phyloP scores from a whole-genome alignment of 1,139 yeast species.

The Saccharomyces hybrid region DNA sequence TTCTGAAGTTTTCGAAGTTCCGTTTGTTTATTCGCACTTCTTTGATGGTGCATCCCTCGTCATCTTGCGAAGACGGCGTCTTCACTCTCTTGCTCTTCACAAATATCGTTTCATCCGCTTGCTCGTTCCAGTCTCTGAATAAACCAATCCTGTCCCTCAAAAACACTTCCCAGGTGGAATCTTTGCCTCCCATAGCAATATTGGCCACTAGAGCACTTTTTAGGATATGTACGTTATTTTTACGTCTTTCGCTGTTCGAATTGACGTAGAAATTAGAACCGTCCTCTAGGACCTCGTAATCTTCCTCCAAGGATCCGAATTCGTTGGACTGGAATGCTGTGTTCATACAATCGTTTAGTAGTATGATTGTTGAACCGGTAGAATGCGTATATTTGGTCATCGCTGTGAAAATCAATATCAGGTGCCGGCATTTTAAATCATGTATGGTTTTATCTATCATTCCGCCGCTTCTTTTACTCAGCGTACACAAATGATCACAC shows the following conservation, averaged over 20 bases:
- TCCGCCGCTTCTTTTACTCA: slow-evolving; percentile 7
- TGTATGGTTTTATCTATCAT: slow-evolving; percentile 13
- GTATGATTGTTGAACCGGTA: slow-evolving; percentile 17
- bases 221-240: slow-evolving; percentile 16
- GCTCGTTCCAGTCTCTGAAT: slow-evolving; percentile 25
- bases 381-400: slow-evolving; percentile 26
- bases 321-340: slow-evolving; percentile 23
- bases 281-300: slow-evolving; percentile 14
- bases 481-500: slow-evolving; percentile 20
- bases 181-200: slow-evolving; percentile 28
- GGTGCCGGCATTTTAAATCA: slow-evolving; percentile 23
- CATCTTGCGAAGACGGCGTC: background rate
- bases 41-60: background rate
- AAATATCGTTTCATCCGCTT: background rate
- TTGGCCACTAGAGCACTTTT: slow-evolving; percentile 29
- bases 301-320: slow-evolving; percentile 13
- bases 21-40: slow-evolving; percentile 1
- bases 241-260: slow-evolving; percentile 6
- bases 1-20: slow-evolving; percentile 7
- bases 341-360: slow-evolving; percentile 30
- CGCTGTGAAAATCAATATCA: slow-evolving; percentile 21
- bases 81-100: slow-evolving; percentile 2
- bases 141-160: slow-evolving; percentile 24
- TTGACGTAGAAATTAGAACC: slow-evolving; percentile 23
- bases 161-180: slow-evolving; percentile 29